These are phyloP conservation scores for Rhodofomes roseus DNA, from an alignment of 1,284 basidiomycete species.

Conservation along the genomic window DNA sequence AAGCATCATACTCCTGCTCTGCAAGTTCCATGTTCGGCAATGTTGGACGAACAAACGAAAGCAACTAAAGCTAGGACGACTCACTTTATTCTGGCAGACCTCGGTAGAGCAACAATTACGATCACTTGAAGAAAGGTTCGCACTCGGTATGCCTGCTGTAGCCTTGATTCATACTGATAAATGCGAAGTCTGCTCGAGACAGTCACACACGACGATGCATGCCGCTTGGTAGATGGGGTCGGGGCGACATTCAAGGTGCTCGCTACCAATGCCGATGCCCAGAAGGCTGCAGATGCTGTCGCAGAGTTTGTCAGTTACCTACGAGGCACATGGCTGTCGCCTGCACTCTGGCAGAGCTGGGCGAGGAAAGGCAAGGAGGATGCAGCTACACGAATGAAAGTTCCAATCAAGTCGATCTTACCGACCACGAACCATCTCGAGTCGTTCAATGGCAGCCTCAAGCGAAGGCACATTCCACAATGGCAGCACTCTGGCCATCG, in stretches of 20 bases:
- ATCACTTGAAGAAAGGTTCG: no score
- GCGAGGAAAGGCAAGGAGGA: constrained; percentile 20
- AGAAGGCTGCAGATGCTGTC: not conserved
- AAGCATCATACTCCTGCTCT: constrained; percentile 31
- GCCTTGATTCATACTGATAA: no score
- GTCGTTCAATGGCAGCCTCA: constrained; percentile 35
- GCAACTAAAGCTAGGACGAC: constrained; percentile 6
- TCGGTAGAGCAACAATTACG: not conserved
- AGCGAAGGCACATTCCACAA: constrained; percentile 26
- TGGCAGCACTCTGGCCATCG: constrained; percentile 26
- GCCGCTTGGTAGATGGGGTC: no score
- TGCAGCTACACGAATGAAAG: constrained; percentile 21
- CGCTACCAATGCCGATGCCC: no score
- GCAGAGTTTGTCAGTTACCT: constrained; percentile 17
- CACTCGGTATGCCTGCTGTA: no score
- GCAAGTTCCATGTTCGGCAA: constrained; percentile 37
- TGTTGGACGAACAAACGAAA: constrained; percentile 33
- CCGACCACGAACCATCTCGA: constrained; percentile 40
- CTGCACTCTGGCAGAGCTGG: constrained; percentile 27
- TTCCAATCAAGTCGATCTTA: constrained; percentile 27
- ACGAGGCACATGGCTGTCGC: constrained; percentile 13
- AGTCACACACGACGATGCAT: no score
- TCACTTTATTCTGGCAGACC: not conserved
- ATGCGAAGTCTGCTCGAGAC: no score
- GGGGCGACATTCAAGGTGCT: no score